Evolutionary conservation across 2,329 filamentous ascomycete species (phyloP), one percentile per base, ranked within the genome.

Genomic region (Bipolaris zeicola): DNA sequence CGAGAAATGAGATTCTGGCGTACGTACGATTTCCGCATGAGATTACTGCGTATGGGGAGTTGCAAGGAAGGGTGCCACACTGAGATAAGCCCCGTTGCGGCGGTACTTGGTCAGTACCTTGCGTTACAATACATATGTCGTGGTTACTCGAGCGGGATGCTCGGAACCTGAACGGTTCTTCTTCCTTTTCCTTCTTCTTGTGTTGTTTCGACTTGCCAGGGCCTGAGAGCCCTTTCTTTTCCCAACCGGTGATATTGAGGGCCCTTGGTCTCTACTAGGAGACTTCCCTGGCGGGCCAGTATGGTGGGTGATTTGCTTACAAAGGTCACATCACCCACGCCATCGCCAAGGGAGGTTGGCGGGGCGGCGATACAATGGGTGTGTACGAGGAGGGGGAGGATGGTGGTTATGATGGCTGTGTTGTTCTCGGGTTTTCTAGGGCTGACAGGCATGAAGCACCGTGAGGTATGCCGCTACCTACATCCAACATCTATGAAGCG

Each of bases 321-420:
- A 5, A 67, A 67, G 62, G 64, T 64, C 22, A 66, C 69, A 63
- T 69, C 68, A 42, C 67, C 68, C 33, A 57, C 62, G 45, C 64
- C 64, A 18, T 64, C 66, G 46, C 62, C 68, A 33, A 54, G 55
- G 20, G 58, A 65, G 22, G 42, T 72, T 37, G 64, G 66, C 20
- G 61, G 61, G 57, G 73, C 73, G 14, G 69, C 65, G 13, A 48
- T 73, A 11, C 65, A 67, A 46, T 75, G 70, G 70, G 62, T 60
- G 8, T 66, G 65, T 38, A 64, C 69, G 22, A 51, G 72, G 46
- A 67, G 72, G 57, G 73, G 72, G 33, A 66, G 72, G 50, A 64
- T 61, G 31, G 34, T 71, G 36, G 52, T 69, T 7, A 26, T 72
- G 42, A 60, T 60, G 7, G 50, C 63, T 10, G 31, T 69, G 20